Evolutionary conservation across 164 flowering plant genomes (phyloP).

Genomic region (Saururus chinensis): DNA sequence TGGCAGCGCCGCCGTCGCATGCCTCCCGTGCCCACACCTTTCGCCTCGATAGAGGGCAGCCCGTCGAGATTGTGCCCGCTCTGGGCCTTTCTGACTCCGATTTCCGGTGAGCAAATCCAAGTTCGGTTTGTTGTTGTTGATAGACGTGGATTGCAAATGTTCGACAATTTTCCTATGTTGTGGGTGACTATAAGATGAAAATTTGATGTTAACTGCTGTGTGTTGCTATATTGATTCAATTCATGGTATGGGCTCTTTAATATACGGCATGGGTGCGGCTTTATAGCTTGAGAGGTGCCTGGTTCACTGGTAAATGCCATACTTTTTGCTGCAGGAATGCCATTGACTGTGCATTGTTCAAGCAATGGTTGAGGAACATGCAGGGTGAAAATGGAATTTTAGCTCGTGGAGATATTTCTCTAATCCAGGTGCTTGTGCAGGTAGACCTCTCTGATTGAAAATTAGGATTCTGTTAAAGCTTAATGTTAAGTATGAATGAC

Average conservation of each 20-base stretch:
- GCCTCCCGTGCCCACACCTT: slow-evolving; percentile 30
- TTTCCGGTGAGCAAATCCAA: slow-evolving; percentile 36
- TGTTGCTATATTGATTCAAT: no score
- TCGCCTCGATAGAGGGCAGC: slow-evolving; percentile 32
- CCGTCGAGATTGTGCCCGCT: slow-evolving; percentile 52
- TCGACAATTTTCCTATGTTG: no score
- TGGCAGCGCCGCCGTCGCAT: not conserved
- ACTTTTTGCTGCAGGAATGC: slow-evolving; percentile 43
- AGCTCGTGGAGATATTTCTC: slow-evolving; percentile 37
- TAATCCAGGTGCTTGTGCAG: slow-evolving; percentile 70
- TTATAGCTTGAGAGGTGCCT: not conserved
- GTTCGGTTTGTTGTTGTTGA: not conserved
- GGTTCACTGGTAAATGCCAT: not conserved
- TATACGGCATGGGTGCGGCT: no score
- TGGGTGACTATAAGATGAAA: no score
- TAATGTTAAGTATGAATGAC: no score
- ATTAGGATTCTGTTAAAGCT: no score
- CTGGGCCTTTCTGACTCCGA: slow-evolving; percentile 55
- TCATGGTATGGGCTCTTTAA: no score
- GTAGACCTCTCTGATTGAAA: slow-evolving; percentile 14
- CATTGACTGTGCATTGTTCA: slow-evolving; percentile 61
- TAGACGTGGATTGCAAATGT: not conserved
- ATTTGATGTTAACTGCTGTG: no score
- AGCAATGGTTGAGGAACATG: slow-evolving; percentile 74
- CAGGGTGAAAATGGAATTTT: slow-evolving; percentile 62